Evolutionary conservation across 805 yeast genomes (phyloP).

Genomic region (Blastobotrys attinorum): DNA sequence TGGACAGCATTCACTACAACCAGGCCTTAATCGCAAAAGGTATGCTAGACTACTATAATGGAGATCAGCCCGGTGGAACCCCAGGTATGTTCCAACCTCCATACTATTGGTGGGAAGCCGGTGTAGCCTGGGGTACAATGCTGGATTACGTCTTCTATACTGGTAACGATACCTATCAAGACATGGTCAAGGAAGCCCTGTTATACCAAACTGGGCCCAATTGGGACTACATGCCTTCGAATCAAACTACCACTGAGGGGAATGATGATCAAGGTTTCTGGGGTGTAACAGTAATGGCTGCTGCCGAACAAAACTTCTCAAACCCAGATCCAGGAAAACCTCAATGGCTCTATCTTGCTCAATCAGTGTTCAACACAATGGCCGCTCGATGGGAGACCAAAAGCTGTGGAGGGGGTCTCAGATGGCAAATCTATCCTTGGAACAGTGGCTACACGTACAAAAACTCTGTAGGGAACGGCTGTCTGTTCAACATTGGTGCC

Average conservation of each 20-base stretch:
- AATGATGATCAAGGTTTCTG: conserved; percentile 92
- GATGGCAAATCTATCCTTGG: conserved; percentile 92
- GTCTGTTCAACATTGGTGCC: conserved; percentile 72
- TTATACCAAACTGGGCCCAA: conserved; percentile 57
- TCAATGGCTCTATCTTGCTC: background rate
- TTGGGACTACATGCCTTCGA: conserved; percentile 67
- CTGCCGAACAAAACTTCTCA: conserved; percentile 75
- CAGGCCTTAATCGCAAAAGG: conserved; percentile 60
- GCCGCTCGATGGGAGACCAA: conserved; percentile 58
- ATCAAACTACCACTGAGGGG: conserved; percentile 80
- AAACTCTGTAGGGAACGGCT: conserved; percentile 82
- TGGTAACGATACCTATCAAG: conserved; percentile 55
- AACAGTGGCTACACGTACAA: conserved; percentile 83
- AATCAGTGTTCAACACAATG: background rate
- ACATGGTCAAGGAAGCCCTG: conserved; percentile 50
- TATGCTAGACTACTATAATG: conserved; percentile 73
- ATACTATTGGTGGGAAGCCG: conserved; percentile 91
- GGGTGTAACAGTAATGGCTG: conserved; percentile 82
- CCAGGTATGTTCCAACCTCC: conserved; percentile 67
- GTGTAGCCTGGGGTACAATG: conserved; percentile 59
- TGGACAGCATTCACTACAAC: conserved; percentile 33
- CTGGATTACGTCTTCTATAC: conserved; percentile 74
- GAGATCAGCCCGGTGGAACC: conserved; percentile 54
- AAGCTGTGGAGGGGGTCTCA: conserved; percentile 65
- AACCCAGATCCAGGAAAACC: conserved; percentile 35